Evolutionary conservation across 2,329 filamentous ascomycete species (phyloP), one percentile per base, ranked within the genome.

Genomic region (Lachnellula arida): DNA sequence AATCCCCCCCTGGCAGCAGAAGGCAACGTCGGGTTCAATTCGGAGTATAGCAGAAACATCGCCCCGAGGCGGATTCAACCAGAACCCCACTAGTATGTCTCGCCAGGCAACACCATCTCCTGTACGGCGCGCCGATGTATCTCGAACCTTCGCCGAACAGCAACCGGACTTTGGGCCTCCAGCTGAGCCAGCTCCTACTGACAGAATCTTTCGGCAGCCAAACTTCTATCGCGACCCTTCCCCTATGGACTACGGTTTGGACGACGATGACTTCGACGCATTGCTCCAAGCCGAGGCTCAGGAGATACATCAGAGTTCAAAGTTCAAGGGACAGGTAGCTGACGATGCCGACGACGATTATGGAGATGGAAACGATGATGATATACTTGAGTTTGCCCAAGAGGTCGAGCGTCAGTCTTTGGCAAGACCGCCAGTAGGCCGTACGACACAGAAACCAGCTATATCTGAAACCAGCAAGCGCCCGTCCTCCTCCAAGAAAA

Each of bases 311-410:
- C 49, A 59, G 9, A 46, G 25, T 37, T 23, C 42, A 28, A 52
- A 42, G 23, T 37, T 14, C 17, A 49, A 44, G 5, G 22, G 28
- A 56, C 50, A 61, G n/a, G 34, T 46, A 28, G 19, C 39, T 8
- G 51, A 54, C 2, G 53, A 57, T 32, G 40, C 53, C 17, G 56
- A 58, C 1, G 64, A 65, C 42, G 59, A 65, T 40, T 65, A 63
- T 50, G 64, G 61, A n/a, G 57, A 58, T 40, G 70, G 72, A 47
- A 71, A 72, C 28, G 64, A 68, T 39, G 63, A 66, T 55, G 67
- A 67, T 15, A 70, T 77, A 59, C 66, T 76, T 23, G 69, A 77
- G 52, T 64, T 74, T 43, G 72, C 75, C 9, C 70, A 73, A 42
- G 71, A 75, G 50, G 65, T 76, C 42, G 75, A 77, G 53, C 72